phyloP scores from a whole-genome alignment of 768 basidiomycete genomes.

The Mycena chlorophos region DNA sequence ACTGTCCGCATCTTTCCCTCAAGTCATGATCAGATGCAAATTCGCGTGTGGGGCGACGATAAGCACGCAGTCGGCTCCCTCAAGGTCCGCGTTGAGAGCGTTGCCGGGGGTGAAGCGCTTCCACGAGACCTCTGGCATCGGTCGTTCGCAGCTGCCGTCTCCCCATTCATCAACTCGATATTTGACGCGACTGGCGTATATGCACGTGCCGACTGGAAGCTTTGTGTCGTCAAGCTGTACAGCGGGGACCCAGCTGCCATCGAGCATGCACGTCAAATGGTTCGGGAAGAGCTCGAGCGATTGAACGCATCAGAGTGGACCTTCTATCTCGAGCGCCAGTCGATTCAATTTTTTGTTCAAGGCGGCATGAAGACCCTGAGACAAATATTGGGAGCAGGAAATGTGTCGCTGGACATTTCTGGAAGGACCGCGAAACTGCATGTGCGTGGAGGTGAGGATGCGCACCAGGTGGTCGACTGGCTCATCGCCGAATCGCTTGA shows the following conservation, averaged over 20 bases:
- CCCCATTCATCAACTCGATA: constrained; percentile 37
- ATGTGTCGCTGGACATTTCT: constrained; percentile 45
- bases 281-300: constrained; percentile 49
- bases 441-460: constrained; percentile 59
- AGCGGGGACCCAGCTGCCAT: constrained; percentile 42
- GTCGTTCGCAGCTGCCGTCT: constrained; percentile 36
- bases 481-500: constrained; percentile 45
- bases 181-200: constrained; percentile 39
- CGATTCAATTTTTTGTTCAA: constrained; percentile 51
- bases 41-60: constrained; percentile 50
- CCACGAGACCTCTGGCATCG: constrained; percentile 50
- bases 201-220: constrained; percentile 48
- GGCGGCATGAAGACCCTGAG: constrained; percentile 50
- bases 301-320: constrained; percentile 47
- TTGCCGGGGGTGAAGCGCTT: constrained; percentile 52
- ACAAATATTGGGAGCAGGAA: constrained; percentile 56
- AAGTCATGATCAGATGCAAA: constrained; percentile 29
- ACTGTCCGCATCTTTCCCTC: constrained; percentile 26
- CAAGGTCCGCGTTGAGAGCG: constrained; percentile 59
- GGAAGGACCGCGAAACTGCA: constrained; percentile 41
- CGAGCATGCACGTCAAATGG: constrained; percentile 43
- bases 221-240: constrained; percentile 45
- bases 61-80: constrained; percentile 55
- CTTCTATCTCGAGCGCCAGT: constrained; percentile 37
- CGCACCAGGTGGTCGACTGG: constrained; percentile 44